A percentile compares a stretch with the other conserved stretches of the same genome.
These are phyloP conservation scores for Fraxinus sp. DNA, from an alignment of 305 asterid genomes.

Conservation along the genomic window DNA sequence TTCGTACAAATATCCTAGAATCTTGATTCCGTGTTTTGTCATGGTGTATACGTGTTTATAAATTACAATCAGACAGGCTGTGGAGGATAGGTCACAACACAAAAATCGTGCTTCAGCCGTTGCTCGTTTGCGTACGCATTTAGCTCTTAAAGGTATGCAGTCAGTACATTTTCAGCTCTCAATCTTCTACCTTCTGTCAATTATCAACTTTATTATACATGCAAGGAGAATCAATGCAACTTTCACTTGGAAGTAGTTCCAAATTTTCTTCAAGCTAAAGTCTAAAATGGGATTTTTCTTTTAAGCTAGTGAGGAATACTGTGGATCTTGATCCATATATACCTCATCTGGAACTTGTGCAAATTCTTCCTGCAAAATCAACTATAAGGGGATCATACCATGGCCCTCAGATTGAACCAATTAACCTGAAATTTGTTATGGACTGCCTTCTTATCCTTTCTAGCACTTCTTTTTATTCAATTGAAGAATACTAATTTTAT, in stretches of 20 bases:
- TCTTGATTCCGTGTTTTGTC: constrained; percentile 15
- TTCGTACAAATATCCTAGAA: constrained; percentile 21
- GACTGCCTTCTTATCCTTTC: constrained; percentile 36
- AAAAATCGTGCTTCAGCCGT: constrained; percentile 60
- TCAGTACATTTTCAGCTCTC: not conserved
- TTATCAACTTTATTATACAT: not conserved
- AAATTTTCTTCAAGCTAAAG: not conserved
- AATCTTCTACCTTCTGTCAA: not conserved
- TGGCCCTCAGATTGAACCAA: constrained; percentile 85
- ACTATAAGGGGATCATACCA: constrained; percentile 58
- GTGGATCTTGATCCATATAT: constrained; percentile 68
- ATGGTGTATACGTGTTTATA: constrained; percentile 8
- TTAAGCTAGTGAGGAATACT: constrained; percentile 61
- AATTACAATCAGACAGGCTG: constrained; percentile 42
- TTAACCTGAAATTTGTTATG: constrained; percentile 70
- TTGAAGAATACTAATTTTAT: not conserved
- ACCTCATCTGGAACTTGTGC: constrained; percentile 85
- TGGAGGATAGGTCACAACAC: constrained; percentile 47
- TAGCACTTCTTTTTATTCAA: not conserved
- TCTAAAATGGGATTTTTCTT: constrained; percentile 21
- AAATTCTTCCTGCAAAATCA: constrained; percentile 73
- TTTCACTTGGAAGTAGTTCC: constrained; percentile 21
- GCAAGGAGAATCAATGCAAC: not conserved
- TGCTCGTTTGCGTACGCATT: constrained; percentile 55
- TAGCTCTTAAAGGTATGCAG: constrained; percentile 72